A percentile compares a stretch with the other conserved stretches of the same genome.
phyloP scores from a whole-genome alignment of 768 basidiomycete species.

The Phylloporus scabripes region DNA sequence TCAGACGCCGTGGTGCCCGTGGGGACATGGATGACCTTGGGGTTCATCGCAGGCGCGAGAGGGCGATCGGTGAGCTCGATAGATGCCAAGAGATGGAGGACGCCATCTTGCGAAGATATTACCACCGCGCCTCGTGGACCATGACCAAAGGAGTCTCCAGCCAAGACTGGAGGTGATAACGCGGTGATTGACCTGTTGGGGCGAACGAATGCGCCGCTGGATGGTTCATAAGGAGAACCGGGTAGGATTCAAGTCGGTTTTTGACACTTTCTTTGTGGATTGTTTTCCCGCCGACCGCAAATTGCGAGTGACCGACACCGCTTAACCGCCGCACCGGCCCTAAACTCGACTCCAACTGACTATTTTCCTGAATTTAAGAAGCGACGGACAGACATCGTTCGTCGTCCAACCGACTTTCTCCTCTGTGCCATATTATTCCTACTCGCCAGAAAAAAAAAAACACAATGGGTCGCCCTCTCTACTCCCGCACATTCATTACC shows the following conservation, averaged over 20 bases:
- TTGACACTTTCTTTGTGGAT: background rate
- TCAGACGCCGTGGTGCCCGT: too few relatives aligned
- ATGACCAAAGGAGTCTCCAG: too few relatives aligned
- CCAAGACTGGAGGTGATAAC: too few relatives aligned
- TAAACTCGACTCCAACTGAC: conserved; percentile 18
- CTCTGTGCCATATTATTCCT: too few relatives aligned
- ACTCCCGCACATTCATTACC: conserved; percentile 40
- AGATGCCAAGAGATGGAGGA: conserved; percentile 47
- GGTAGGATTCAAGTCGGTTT: background rate
- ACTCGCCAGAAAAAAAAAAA: conserved; percentile 9
- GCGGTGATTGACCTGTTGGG: too few relatives aligned
- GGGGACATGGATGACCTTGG: background rate
- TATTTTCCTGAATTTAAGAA: conserved; percentile 14
- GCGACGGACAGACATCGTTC: background rate
- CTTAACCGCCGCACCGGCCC: conserved; percentile 32
- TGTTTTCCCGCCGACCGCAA: background rate
- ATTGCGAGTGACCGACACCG: conserved; percentile 7
- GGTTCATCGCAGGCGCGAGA: conserved; percentile 29
- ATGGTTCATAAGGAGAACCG: background rate
- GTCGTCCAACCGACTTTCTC: background rate
- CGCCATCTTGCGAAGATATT: background rate
- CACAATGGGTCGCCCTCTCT: conserved; percentile 60
- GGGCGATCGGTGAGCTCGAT: conserved; percentile 45
- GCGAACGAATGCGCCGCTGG: background rate
- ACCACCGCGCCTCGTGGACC: background rate